phyloP scores from a whole-genome alignment of 2,329 filamentous ascomycete genomes.

The Sporothrix globosa region DNA sequence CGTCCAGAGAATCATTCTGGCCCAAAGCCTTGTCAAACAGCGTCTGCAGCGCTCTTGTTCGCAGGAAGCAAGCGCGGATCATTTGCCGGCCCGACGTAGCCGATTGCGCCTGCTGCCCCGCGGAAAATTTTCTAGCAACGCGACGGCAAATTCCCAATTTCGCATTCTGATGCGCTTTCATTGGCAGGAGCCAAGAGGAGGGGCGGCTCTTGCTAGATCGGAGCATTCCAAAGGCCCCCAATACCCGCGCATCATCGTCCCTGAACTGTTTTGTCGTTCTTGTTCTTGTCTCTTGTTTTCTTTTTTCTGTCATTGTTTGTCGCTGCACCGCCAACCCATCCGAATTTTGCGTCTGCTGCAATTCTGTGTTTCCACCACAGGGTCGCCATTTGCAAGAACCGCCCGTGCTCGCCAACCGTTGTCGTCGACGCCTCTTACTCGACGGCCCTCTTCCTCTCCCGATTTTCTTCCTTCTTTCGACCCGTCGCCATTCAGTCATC shows the following conservation, averaged over 20 bases:
- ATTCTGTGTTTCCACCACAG: conserved; percentile 20
- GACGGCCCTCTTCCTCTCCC: not conserved
- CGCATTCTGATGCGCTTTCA: conserved; percentile 9
- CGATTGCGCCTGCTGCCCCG: conserved; percentile 24
- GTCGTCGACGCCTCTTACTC: conserved; percentile 18
- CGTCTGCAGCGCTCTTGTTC: not conserved
- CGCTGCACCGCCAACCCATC: conserved; percentile 22
- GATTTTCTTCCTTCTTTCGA: not conserved
- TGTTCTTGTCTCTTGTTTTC: not conserved
- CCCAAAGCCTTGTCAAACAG: not conserved
- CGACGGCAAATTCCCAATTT: conserved; percentile 19
- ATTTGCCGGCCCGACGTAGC: conserved; percentile 27
- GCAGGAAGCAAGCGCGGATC: not conserved
- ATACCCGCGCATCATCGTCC: conserved; percentile 23
- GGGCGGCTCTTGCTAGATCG: conserved; percentile 24
- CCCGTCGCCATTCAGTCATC: not conserved
- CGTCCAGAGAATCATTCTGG: not conserved
- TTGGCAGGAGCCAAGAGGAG: conserved; percentile 20
- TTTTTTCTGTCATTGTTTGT: not conserved
- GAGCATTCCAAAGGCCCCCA: conserved; percentile 17
- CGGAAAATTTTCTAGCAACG: conserved; percentile 27
- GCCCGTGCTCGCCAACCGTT: not conserved
- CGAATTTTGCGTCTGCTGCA: conserved; percentile 23
- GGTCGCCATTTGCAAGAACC: conserved; percentile 11
- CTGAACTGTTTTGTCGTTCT: conserved; percentile 13